A percentile compares a stretch with the other conserved stretches of the same genome.
Conservation (phyloP, 139 green algal species). For the Cymbomonas tetramitiformis region DNA sequence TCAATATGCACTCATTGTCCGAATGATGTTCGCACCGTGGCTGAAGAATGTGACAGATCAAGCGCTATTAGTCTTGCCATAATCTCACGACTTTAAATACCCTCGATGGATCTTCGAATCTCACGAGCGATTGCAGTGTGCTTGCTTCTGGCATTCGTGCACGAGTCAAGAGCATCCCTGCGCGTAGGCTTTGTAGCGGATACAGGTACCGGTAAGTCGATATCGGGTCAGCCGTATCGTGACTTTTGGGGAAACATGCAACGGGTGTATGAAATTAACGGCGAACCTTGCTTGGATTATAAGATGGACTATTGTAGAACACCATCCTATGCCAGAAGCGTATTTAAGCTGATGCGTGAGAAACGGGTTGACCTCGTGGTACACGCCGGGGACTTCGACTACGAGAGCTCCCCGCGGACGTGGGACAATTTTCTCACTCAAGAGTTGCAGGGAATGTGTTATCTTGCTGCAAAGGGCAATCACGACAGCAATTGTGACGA, state of each 20-base stretch:
- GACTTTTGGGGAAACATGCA: slow-evolving; percentile 1
- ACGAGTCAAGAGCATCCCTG: no score
- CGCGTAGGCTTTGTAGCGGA: slow-evolving; percentile 8
- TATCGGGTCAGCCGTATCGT: not conserved
- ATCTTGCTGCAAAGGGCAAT: slow-evolving; percentile 2
- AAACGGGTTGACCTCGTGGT: slow-evolving; percentile 3
- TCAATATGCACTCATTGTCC: no score
- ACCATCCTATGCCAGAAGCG: not conserved
- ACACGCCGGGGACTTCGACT: slow-evolving; percentile 13
- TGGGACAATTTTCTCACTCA: not conserved
- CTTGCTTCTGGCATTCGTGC: no score
- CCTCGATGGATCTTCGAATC: no score
- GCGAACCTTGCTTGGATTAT: not conserved
- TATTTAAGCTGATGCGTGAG: not conserved
- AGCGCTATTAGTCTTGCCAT: no score
- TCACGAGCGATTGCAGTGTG: no score
- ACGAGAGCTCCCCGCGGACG: slow-evolving; percentile 3
- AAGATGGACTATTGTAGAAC: not conserved
- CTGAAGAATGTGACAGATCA: no score
- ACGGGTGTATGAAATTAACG: not conserved
- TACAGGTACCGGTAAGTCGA: slow-evolving; percentile 6
- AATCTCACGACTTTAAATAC: no score
- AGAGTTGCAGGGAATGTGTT: not conserved
- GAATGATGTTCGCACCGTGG: no score
- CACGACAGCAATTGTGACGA: slow-evolving; percentile 7